A percentile compares a stretch with the other conserved stretches of the same genome.
phyloP scores from a whole-genome alignment of 2,329 filamentous ascomycete genomes.

The Whalleya microplaca region DNA sequence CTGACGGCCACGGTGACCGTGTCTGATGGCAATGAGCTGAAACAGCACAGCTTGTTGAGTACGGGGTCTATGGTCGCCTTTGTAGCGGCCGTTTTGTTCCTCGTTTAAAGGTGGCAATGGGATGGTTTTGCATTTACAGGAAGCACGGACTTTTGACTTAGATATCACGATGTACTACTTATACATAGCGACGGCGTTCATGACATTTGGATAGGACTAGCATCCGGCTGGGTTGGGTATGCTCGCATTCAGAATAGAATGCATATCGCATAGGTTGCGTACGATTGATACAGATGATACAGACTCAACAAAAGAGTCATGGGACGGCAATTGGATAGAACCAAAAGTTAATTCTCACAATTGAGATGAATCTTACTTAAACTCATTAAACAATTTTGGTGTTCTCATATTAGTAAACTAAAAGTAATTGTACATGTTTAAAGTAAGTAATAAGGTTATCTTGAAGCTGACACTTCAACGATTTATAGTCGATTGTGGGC shows the following conservation, averaged over 20 bases:
- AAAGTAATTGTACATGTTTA: too few relatives aligned
- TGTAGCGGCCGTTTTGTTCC: constrained; percentile 45
- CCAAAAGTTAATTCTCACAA: not conserved
- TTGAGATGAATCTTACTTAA: not conserved
- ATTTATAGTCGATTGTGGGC: too few relatives aligned
- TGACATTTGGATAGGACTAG: constrained; percentile 1
- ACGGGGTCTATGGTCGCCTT: constrained; percentile 49
- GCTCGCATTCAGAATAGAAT: too few relatives aligned
- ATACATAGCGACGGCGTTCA: constrained; percentile 38
- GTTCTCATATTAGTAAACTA: too few relatives aligned
- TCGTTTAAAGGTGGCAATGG: constrained; percentile 32
- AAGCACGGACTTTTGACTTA: not conserved
- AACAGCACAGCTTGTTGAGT: constrained; percentile 28
- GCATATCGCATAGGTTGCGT: too few relatives aligned
- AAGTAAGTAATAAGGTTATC: too few relatives aligned
- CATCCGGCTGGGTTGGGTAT: not conserved
- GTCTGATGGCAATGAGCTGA: constrained; percentile 17
- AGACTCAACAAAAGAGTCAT: not conserved
- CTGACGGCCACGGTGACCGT: constrained; percentile 20
- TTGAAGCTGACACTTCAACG: too few relatives aligned
- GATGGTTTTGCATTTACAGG: not conserved
- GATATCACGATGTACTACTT: constrained; percentile 1
- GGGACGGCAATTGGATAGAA: not conserved
- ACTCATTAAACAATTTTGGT: not conserved
- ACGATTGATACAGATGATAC: not conserved